These are phyloP conservation scores for Myriosclerotinia curreyana DNA, from an alignment of 2,329 filamentous ascomycete genomes.

Conservation along the genomic window DNA sequence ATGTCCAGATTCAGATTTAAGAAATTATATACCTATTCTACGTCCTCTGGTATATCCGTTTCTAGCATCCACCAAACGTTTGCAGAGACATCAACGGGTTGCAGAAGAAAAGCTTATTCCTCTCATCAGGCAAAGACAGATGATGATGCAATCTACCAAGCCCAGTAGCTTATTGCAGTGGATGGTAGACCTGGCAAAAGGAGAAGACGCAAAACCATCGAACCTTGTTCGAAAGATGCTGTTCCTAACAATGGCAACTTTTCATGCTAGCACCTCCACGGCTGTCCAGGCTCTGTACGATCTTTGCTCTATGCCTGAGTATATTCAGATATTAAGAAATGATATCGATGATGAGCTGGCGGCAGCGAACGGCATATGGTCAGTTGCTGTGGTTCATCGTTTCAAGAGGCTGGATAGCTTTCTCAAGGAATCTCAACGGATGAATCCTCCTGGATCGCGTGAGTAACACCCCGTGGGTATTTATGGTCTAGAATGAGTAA, in stretches of 20 bases:
- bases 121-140: no score
- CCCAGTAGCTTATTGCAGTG: no score
- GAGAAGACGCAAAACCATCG: neutral
- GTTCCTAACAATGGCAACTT: neutral
- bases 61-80: no score
- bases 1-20: neutral
- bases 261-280: constrained; percentile 37
- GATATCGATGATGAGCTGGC: constrained; percentile 33
- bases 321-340: constrained; percentile 35
- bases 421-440: constrained; percentile 43
- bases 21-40: neutral
- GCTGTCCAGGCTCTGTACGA: constrained; percentile 52
- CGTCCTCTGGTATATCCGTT: neutral
- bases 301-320: constrained; percentile 49
- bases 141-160: no score
- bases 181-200: no score
- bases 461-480: neutral
- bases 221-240: neutral
- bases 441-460: constrained; percentile 36
- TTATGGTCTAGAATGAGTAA: neutral
- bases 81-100: no score
- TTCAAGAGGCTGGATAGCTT: constrained; percentile 44
- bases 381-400: constrained; percentile 20
- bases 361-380: constrained; percentile 38
- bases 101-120: no score